Conservation (phyloP, 169 alveolate species). For the Babesia ovis region DNA sequence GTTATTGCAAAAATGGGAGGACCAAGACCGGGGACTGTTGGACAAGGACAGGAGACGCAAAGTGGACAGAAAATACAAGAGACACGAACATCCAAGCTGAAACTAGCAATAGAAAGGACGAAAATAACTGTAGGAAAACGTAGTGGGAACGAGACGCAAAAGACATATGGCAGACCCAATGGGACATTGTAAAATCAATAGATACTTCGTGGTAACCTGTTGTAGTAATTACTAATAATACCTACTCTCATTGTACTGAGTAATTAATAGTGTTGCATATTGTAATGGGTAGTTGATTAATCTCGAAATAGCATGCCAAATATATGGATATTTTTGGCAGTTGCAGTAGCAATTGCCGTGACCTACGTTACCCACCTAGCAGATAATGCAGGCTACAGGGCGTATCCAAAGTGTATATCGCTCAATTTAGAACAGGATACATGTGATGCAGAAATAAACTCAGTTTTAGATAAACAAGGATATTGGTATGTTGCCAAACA, state of each 20-base stretch:
- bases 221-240: too few species aligned
- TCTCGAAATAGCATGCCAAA: not conserved
- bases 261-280: too few species aligned
- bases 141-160: slow-evolving; percentile 2
- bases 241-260: too few species aligned
- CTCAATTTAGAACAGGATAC: not conserved
- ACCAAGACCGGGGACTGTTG: too few species aligned
- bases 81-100: slow-evolving; percentile 14
- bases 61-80: not conserved
- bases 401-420: not conserved
- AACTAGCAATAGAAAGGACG: slow-evolving; percentile 16
- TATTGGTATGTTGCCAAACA: not conserved
- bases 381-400: not conserved
- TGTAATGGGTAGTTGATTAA: too few species aligned
- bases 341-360: slow-evolving; percentile 2
- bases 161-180: not conserved
- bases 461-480: not conserved
- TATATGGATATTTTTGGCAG: not conserved
- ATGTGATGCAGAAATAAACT: not conserved
- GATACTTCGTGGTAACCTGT: not conserved
- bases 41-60: too few species aligned
- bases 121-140: not conserved
- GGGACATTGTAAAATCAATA: not conserved
- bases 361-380: not conserved
- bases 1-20: slow-evolving; percentile 33